Percentiles rank a stretch among this genome's conserved stretches.
Conservation (phyloP, 2,329 filamentous ascomycete species). For the Arthrobotrys megalospora region DNA sequence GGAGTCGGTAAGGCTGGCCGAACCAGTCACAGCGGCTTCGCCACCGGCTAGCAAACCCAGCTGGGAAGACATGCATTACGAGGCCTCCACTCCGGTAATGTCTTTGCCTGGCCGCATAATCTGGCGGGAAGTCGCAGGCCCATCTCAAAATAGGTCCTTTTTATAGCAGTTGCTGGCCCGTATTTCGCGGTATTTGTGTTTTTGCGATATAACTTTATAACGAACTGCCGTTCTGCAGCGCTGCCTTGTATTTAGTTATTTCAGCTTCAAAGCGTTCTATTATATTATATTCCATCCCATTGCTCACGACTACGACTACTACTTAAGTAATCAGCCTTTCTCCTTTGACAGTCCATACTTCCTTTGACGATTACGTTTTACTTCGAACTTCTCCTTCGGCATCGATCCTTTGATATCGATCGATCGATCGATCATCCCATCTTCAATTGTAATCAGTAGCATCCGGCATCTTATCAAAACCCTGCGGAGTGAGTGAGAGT, state of each 20-base stretch:
- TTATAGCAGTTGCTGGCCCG: slow-evolving; percentile 24
- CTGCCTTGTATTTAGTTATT: no score
- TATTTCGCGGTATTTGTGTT: slow-evolving; percentile 17
- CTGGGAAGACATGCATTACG: not conserved
- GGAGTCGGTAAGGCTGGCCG: slow-evolving; percentile 26
- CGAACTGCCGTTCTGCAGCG: no score
- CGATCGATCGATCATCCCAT: not conserved
- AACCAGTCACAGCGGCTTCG: slow-evolving; percentile 29
- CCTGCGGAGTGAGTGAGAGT: not conserved
- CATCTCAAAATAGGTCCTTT: slow-evolving; percentile 14
- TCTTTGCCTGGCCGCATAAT: not conserved
- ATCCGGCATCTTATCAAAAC: not conserved
- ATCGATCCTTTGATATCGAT: not conserved
- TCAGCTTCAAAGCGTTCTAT: no score
- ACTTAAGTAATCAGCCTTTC: no score
- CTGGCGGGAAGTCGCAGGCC: slow-evolving; percentile 16
- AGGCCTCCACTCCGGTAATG: slow-evolving; percentile 8
- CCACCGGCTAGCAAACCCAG: not conserved
- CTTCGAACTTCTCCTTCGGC: no score
- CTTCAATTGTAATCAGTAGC: not conserved
- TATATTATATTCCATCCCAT: no score
- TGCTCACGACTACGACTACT: no score
- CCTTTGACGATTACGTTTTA: no score
- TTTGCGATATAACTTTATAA: not conserved
- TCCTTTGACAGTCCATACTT: no score